Percentiles rank a stretch among this genome's conserved stretches.
phyloP scores from a whole-genome alignment of 805 yeast genomes.

The Hermanozyma aechmeae region DNA sequence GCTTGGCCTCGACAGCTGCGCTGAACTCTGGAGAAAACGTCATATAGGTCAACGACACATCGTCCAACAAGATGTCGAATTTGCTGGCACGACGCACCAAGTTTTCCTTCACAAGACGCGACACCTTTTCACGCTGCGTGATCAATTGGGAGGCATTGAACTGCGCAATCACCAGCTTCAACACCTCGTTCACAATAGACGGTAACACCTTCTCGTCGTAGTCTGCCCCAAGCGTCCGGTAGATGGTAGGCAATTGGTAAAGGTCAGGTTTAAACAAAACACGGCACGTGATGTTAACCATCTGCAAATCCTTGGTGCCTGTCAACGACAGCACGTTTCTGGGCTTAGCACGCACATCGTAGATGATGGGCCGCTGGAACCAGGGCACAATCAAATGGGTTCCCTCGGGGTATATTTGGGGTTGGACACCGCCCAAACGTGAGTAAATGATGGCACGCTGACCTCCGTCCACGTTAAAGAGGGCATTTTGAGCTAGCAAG shows the following conservation, averaged over 20 bases:
- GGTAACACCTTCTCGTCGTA: conserved; percentile 97
- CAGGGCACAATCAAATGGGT: conserved; percentile 93
- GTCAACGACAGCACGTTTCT: conserved; percentile 92
- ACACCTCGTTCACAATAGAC: conserved; percentile 94
- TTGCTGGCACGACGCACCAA: conserved; percentile 84
- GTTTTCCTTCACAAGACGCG: conserved; percentile 83
- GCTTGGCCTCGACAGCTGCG: conserved; percentile 95
- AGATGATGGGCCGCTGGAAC: conserved; percentile 86
- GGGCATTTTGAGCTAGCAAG: conserved; percentile 26
- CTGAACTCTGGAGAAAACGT: conserved; percentile 97
- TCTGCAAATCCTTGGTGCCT: conserved; percentile 96
- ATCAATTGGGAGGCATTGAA: conserved; percentile 96
- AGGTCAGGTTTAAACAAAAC: conserved; percentile 87
- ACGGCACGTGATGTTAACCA: conserved; percentile 99
- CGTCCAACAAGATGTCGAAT: conserved; percentile 83
- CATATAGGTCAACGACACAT: conserved; percentile 94
- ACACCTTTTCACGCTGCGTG: conserved; percentile 97
- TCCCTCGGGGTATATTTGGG: conserved; percentile 82
- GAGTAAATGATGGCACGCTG: conserved; percentile 94
- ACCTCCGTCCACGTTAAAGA: conserved; percentile 87
- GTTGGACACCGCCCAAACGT: conserved; percentile 75
- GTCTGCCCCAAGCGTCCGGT: conserved; percentile 86
- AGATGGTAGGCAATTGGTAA: conserved; percentile 69
- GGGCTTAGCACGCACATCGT: conserved; percentile 95
- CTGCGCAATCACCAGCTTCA: conserved; percentile 95